These are phyloP conservation scores for Teunomyces kruisii DNA, from an alignment of 805 yeast genomes.

Conservation along the genomic window DNA sequence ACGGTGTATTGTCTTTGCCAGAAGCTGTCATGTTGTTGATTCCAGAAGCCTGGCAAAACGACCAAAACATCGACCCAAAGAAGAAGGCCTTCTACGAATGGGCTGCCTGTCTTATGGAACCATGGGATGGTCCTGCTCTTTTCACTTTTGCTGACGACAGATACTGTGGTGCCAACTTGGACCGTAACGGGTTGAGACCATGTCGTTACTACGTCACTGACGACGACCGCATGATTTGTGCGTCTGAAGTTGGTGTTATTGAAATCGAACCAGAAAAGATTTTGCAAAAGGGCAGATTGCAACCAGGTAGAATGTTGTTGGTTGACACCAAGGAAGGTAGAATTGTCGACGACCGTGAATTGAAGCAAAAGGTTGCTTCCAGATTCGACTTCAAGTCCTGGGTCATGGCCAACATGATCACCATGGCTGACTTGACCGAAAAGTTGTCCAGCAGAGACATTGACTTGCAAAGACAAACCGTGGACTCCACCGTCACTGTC, in stretches of 20 bases:
- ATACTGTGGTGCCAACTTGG: constrained; percentile 97
- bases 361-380: constrained; percentile 75
- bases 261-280: constrained; percentile 81
- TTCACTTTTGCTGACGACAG: constrained; percentile 97
- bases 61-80: constrained; percentile 80
- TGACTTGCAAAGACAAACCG: constrained; percentile 14
- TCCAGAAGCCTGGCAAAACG: constrained; percentile 98
- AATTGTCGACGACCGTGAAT: constrained; percentile 89
- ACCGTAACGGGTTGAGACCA: constrained; percentile 96
- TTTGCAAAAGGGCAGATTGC: constrained; percentile 87
- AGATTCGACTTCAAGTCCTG: constrained; percentile 92
- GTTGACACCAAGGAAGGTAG: constrained; percentile 93
- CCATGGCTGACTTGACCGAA: constrained; percentile 69
- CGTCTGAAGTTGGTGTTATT: constrained; percentile 97
- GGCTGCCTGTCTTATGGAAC: constrained; percentile 99
- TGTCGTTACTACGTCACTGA: constrained; percentile 95
- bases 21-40: constrained; percentile 97
- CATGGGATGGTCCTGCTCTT: constrained; percentile 99
- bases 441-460: constrained; percentile 50
- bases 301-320: constrained; percentile 93
- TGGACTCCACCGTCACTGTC: constrained; percentile 40
- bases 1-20: constrained; percentile 88
- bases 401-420: constrained; percentile 83
- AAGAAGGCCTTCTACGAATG: constrained; percentile 95
- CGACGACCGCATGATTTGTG: constrained; percentile 95